Conservation (phyloP, 202 grass and related monocot genomes). For the Eragrostis tef region DNA sequence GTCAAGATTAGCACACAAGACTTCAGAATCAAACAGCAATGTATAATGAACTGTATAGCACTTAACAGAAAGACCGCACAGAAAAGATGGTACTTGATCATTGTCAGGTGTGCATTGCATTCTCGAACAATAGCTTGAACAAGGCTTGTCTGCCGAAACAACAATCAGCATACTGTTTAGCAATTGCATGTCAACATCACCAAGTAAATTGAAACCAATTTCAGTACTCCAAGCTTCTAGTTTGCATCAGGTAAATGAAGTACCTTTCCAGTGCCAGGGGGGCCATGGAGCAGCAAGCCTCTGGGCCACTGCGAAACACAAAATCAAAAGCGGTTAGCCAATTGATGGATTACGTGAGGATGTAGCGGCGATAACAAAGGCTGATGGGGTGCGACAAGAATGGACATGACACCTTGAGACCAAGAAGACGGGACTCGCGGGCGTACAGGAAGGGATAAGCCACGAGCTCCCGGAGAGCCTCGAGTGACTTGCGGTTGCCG, state of each 20-base stretch:
- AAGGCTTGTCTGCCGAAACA: constrained; percentile 75
- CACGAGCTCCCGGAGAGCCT: too few relatives aligned
- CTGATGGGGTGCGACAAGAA: background rate
- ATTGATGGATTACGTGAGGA: background rate
- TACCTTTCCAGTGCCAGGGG: constrained; percentile 93
- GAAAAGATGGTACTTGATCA: constrained; percentile 61
- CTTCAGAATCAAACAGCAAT: constrained; percentile 20
- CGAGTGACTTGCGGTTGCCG: constrained; percentile 35
- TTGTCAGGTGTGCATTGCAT: constrained; percentile 70
- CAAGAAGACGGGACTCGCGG: constrained; percentile 54
- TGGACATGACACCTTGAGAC: constrained; percentile 55
- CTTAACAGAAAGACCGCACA: constrained; percentile 7
- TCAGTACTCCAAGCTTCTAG: background rate
- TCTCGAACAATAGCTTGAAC: constrained; percentile 78
- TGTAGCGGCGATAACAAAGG: background rate
- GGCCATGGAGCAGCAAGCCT: constrained; percentile 90
- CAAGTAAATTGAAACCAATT: constrained; percentile 6
- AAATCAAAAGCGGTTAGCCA: background rate
- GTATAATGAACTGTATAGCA: background rate
- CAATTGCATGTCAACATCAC: constrained; percentile 1
- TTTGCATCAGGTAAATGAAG: background rate
- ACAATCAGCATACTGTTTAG: constrained; percentile 10
- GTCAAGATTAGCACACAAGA: constrained; percentile 19
- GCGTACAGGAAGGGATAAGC: constrained; percentile 64
- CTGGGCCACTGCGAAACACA: constrained; percentile 68